These are phyloP conservation scores for Cystofilobasidium macerans DNA, from an alignment of 768 basidiomycete genomes.

Conservation along the genomic window DNA sequence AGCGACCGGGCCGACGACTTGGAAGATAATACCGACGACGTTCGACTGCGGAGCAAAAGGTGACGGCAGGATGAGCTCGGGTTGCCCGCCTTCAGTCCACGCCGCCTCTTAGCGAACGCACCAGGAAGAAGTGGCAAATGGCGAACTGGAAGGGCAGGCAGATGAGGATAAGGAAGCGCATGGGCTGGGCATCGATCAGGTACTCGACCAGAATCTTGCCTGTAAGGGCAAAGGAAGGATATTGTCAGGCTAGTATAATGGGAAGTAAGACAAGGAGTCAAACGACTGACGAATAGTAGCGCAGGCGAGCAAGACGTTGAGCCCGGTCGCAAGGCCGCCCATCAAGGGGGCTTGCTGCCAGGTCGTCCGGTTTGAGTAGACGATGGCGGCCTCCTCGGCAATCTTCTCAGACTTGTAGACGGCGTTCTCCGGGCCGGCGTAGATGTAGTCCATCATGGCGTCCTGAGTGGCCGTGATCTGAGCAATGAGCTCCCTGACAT, in stretches of 20 bases:
- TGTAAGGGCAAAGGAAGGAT: too few species aligned
- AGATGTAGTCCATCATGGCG: constrained; percentile 14
- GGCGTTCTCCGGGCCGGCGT: background rate
- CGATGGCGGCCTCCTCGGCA: background rate
- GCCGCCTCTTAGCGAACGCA: background rate
- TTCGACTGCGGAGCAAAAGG: constrained; percentile 32
- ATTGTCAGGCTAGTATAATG: too few species aligned
- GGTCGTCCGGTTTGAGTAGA: constrained; percentile 11
- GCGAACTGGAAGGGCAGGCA: constrained; percentile 49
- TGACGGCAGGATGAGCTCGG: background rate
- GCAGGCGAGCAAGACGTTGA: constrained; percentile 27
- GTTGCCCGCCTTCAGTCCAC: too few species aligned
- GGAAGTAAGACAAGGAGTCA: too few species aligned
- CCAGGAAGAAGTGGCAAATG: constrained; percentile 53
- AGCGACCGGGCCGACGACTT: constrained; percentile 36
- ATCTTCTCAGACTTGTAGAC: background rate
- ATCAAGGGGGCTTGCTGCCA: constrained; percentile 30
- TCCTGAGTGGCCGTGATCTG: constrained; percentile 39
- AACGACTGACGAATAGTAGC: too few species aligned
- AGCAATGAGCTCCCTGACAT: constrained; percentile 59
- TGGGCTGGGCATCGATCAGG: constrained; percentile 52
- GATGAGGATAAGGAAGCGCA: constrained; percentile 52
- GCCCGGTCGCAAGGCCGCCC: constrained; percentile 32
- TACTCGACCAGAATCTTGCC: constrained; percentile 51
- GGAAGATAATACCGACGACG: constrained; percentile 33